Conservation (phyloP, 2,329 filamentous ascomycete genomes). For the Xenosphaeropsis pyriputrescens region DNA sequence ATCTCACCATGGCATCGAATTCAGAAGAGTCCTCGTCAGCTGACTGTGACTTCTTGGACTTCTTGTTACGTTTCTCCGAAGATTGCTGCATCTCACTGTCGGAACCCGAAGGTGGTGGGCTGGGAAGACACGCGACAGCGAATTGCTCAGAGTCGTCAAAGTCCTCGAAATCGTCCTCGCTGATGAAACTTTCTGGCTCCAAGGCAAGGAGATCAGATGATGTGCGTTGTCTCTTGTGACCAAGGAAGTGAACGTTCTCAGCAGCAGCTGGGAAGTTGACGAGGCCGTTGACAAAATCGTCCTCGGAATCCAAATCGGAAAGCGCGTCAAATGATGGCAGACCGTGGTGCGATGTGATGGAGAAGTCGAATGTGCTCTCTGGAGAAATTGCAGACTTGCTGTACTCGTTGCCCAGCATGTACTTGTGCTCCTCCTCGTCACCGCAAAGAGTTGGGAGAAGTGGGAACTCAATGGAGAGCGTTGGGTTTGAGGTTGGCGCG, state of each 20-base stretch:
- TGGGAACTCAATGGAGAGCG: constrained; percentile 45
- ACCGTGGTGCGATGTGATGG: constrained; percentile 33
- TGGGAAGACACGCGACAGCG: constrained; percentile 45
- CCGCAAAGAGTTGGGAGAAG: constrained; percentile 44
- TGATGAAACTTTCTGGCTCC: constrained; percentile 65
- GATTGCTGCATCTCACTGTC: constrained; percentile 28
- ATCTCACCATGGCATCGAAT: constrained; percentile 18
- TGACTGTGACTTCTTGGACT: constrained; percentile 29
- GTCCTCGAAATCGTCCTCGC: constrained; percentile 61
- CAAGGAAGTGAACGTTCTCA: constrained; percentile 42
- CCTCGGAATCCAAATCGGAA: constrained; percentile 81
- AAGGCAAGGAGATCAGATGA: constrained; percentile 54
- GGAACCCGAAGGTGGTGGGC: constrained; percentile 38
- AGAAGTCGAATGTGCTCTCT: constrained; percentile 36
- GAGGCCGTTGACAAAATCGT: constrained; percentile 66
- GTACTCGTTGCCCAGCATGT: constrained; percentile 31
- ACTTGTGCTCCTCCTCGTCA: constrained; percentile 44
- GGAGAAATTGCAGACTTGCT: constrained; percentile 30
- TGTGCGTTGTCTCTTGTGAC: constrained; percentile 53
- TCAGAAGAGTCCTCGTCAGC: constrained; percentile 18
- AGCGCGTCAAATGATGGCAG: constrained; percentile 71
- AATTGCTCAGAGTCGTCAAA: constrained; percentile 55
- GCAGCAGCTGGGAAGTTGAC: constrained; percentile 47
- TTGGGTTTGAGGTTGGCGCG: constrained; percentile 22
- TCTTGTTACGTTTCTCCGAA: constrained; percentile 42